Evolutionary conservation across 202 grass and related monocot species (phyloP).

Genomic region (Schoenoplectus tabernaemontani): DNA sequence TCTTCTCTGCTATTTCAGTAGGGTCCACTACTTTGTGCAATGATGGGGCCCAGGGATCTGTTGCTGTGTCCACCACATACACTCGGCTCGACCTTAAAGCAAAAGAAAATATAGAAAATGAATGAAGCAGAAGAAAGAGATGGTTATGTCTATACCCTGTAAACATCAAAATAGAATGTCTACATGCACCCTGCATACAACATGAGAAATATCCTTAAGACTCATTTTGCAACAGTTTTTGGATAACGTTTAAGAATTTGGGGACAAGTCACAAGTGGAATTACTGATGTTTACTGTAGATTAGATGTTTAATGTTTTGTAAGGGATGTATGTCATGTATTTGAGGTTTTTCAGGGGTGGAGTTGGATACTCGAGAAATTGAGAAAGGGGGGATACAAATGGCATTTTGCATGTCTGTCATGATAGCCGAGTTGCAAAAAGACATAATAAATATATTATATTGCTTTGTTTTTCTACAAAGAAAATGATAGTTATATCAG

Average conservation of each 20-base stretch:
- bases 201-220: background rate
- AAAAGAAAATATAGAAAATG: background rate
- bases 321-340: background rate
- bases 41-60: slow-evolving; percentile 48
- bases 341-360: background rate
- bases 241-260: background rate
- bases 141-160: background rate
- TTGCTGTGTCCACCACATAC: slow-evolving; percentile 64
- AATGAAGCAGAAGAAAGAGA: background rate
- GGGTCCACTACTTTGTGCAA: slow-evolving; percentile 81
- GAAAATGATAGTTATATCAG: background rate
- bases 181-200: background rate
- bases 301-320: background rate
- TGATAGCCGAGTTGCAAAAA: background rate
- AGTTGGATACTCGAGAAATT: background rate
- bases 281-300: background rate
- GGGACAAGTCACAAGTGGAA: background rate
- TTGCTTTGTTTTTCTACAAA: background rate
- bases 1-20: slow-evolving; percentile 72
- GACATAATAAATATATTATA: background rate
- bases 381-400: background rate
- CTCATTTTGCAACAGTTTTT: background rate
- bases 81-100: slow-evolving; percentile 55
- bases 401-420: background rate
- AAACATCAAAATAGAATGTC: background rate